Evolutionary conservation across 768 basidiomycete species (phyloP).

Genomic region (Ephemerocybe angulata): DNA sequence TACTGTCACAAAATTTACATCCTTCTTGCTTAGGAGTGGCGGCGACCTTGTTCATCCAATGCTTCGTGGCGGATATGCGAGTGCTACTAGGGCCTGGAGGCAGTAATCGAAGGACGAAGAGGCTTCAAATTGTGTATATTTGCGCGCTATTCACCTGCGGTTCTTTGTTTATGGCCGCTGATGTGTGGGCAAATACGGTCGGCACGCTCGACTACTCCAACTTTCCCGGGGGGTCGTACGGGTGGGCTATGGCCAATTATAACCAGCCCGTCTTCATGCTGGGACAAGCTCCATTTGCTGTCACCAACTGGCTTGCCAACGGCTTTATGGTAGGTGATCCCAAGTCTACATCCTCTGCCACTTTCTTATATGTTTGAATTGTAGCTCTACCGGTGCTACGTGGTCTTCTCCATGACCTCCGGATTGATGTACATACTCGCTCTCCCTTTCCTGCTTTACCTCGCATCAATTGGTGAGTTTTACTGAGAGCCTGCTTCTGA

Average conservation of each 20-base stretch:
- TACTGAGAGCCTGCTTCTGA: too few relatives aligned
- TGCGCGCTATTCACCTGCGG: background rate
- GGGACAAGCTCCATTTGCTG: too few relatives aligned
- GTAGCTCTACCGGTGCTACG: conserved; percentile 1
- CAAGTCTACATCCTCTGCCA: background rate
- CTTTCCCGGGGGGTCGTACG: too few relatives aligned
- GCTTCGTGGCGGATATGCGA: background rate
- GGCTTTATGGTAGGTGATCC: too few relatives aligned
- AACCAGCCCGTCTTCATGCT: too few relatives aligned
- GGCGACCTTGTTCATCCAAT: background rate
- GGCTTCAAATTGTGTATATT: background rate
- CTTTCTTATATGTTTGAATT: background rate
- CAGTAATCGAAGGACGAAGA: background rate
- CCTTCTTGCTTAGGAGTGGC: too few relatives aligned
- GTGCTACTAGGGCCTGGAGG: background rate
- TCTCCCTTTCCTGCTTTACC: background rate
- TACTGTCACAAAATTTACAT: background rate
- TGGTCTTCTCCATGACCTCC: background rate
- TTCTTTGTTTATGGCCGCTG: too few relatives aligned
- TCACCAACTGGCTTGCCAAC: too few relatives aligned
- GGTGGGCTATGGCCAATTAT: too few relatives aligned
- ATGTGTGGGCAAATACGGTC: too few relatives aligned
- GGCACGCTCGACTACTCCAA: too few relatives aligned
- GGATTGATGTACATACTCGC: background rate
- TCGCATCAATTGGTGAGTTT: background rate